These are phyloP conservation scores for Mortierella polycephala DNA, from an alignment of 371 early-diverging fungal species.

Conservation along the genomic window DNA sequence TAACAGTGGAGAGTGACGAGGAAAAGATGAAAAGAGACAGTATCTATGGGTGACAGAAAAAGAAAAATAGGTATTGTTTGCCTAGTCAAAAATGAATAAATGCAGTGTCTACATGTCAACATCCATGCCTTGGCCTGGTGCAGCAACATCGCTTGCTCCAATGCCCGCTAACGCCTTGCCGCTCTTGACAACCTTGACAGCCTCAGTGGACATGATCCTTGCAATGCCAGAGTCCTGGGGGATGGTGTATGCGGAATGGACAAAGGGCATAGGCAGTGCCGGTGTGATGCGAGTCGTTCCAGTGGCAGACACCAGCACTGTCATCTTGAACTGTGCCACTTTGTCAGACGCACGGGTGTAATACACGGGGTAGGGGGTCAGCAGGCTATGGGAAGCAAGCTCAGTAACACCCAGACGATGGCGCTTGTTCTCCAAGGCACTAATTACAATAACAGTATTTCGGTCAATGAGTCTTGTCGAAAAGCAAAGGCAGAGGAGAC, in stretches of 20 bases:
- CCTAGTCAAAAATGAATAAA: neutral
- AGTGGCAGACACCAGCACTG: slow-evolving; percentile 81
- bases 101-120: slow-evolving; percentile 43
- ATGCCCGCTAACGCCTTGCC: slow-evolving; percentile 51
- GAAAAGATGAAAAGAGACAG: neutral
- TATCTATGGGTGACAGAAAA: neutral
- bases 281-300: slow-evolving; percentile 81
- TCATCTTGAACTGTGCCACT: slow-evolving; percentile 90
- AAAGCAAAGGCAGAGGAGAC: neutral
- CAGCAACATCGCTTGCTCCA: slow-evolving; percentile 25
- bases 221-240: slow-evolving; percentile 60
- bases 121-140: slow-evolving; percentile 51
- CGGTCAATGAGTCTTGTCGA: neutral
- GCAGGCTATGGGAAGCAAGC: slow-evolving; percentile 76
- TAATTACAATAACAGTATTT: slow-evolving; percentile 5
- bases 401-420: slow-evolving; percentile 90
- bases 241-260: slow-evolving; percentile 75
- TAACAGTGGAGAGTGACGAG: neutral
- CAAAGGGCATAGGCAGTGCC: slow-evolving; percentile 69
- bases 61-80: neutral
- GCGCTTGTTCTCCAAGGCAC: slow-evolving; percentile 80
- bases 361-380: slow-evolving; percentile 78
- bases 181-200: slow-evolving; percentile 55
- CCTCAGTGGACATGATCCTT: slow-evolving; percentile 56
- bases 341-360: slow-evolving; percentile 75